Evolutionary conservation across 2,329 filamentous ascomycete species (phyloP).

Genomic region (Bertia moriformis): DNA sequence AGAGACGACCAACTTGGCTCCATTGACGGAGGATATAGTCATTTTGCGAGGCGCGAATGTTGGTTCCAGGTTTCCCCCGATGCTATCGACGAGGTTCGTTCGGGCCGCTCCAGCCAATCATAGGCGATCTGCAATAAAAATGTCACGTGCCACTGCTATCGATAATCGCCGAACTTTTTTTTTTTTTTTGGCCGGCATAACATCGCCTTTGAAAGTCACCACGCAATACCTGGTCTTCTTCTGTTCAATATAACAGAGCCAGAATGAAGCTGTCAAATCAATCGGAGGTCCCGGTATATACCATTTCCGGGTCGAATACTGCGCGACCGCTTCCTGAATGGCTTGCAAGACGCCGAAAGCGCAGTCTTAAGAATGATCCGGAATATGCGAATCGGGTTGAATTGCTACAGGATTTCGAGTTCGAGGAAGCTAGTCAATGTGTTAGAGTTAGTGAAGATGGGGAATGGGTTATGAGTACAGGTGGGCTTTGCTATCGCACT

Average conservation of each 20-base stretch:
- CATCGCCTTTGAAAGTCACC: not conserved
- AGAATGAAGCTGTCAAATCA: constrained; percentile 40
- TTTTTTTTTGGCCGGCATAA: constrained; percentile 19
- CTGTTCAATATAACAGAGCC: too few species aligned
- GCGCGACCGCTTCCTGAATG: constrained; percentile 53
- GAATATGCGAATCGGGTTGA: constrained; percentile 56
- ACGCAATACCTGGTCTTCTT: not conserved
- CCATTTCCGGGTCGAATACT: constrained; percentile 49
- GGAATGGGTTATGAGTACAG: constrained; percentile 57
- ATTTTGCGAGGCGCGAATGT: too few species aligned
- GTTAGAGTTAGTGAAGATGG: constrained; percentile 54
- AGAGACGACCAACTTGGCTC: too few species aligned
- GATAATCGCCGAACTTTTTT: constrained; percentile 11
- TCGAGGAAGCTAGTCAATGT: constrained; percentile 54
- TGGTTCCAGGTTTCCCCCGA: too few species aligned
- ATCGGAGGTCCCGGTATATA: constrained; percentile 52
- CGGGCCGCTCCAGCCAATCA: constrained; percentile 15
- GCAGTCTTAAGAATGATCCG: constrained; percentile 48
- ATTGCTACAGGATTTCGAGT: constrained; percentile 57
- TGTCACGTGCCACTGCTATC: constrained; percentile 17
- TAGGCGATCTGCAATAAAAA: constrained; percentile 5
- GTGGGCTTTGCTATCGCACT: constrained; percentile 15
- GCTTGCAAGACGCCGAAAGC: constrained; percentile 49
- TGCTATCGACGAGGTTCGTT: constrained; percentile 13
- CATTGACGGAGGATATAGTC: too few species aligned